Conservation (phyloP, 495 filamentous ascomycete species). For the Neurospora sp. region DNA sequence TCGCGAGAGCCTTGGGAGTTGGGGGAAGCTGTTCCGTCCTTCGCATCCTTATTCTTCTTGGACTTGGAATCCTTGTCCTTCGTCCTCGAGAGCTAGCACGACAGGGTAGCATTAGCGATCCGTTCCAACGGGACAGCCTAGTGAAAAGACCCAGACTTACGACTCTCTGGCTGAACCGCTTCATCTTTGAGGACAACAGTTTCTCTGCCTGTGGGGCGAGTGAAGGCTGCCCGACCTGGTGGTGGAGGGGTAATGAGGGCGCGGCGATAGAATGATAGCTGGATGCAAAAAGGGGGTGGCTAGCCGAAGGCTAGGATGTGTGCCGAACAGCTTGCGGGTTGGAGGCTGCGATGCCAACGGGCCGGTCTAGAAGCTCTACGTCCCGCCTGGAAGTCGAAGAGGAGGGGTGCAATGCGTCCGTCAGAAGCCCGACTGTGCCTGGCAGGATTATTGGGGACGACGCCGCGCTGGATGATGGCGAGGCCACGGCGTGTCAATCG, state of each 20-base stretch:
- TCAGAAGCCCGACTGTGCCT: background rate
- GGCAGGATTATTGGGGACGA: background rate
- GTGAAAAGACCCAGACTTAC: slow-evolving; percentile 38
- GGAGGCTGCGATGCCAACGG: background rate
- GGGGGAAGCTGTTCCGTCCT: slow-evolving; percentile 68
- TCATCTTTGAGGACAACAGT: slow-evolving; percentile 62
- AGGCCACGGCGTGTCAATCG: background rate
- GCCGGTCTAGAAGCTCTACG: background rate
- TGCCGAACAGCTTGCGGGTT: background rate
- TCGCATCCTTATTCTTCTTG: slow-evolving; percentile 83
- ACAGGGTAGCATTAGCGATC: slow-evolving; percentile 9
- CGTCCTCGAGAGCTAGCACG: slow-evolving; percentile 79
- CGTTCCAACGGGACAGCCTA: slow-evolving; percentile 8
- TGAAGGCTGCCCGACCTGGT: slow-evolving; percentile 24
- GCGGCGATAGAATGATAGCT: background rate
- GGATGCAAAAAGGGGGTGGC: background rate
- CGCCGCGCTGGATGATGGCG: background rate
- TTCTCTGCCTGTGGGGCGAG: slow-evolving; percentile 25
- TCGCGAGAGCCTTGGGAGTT: slow-evolving; percentile 48
- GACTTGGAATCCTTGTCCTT: slow-evolving; percentile 89
- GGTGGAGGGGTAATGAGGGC: slow-evolving; percentile 10
- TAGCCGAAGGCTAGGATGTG: background rate
- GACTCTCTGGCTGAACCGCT: slow-evolving; percentile 95
- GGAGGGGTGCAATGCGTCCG: background rate
- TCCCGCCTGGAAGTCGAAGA: background rate